phyloP scores from a whole-genome alignment of 345 rosid genomes.

The Euphorbia peplus region DNA sequence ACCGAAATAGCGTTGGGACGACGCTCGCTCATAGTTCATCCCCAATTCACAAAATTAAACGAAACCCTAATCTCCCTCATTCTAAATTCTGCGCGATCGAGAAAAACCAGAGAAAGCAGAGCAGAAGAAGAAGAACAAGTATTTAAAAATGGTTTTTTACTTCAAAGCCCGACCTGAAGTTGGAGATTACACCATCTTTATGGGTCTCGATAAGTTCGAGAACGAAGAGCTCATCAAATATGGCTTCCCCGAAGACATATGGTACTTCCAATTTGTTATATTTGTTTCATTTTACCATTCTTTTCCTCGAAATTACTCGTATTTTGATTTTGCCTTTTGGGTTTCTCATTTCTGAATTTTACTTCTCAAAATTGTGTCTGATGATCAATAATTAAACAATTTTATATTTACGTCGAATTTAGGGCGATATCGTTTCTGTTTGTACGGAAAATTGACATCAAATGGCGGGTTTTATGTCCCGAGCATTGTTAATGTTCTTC shows the following conservation, averaged over 20 bases:
- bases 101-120: neutral
- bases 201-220: conserved; percentile 99
- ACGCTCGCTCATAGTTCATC: neutral
- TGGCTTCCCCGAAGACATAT: conserved; percentile 95
- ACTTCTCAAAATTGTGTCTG: neutral
- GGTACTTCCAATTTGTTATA: conserved; percentile 36
- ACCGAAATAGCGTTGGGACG: neutral
- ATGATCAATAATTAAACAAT: neutral
- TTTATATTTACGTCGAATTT: neutral
- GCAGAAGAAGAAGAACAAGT: neutral
- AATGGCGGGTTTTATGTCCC: neutral
- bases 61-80: conserved; percentile 1
- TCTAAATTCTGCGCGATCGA: neutral
- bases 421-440: neutral
- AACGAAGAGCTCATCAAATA: conserved; percentile 99
- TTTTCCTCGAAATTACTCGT: neutral
- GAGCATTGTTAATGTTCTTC: neutral
- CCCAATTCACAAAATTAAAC: neutral
- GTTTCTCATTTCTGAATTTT: neutral
- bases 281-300: neutral
- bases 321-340: neutral
- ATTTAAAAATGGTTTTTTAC: conserved; percentile 91
- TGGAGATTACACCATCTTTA: conserved; percentile 97
- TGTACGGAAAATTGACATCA: neutral
- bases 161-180: conserved; percentile 93